phyloP scores from a whole-genome alignment of 345 rosid species.

The Conringia planisiliqua region DNA sequence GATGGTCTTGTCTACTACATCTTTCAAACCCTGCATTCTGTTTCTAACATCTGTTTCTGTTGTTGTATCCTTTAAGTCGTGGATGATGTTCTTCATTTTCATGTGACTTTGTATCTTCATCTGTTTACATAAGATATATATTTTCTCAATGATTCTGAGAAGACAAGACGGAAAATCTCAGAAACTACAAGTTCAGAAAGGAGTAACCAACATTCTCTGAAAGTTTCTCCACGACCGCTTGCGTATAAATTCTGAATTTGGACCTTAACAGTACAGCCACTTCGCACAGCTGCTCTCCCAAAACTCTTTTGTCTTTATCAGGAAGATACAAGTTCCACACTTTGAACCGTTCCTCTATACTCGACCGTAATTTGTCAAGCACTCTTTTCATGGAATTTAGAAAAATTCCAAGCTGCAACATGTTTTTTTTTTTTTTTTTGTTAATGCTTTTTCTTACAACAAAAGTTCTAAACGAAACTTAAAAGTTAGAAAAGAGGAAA shows the following conservation, averaged over 20 bases:
- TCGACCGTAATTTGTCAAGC: conserved; percentile 57
- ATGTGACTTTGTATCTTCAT: conserved; percentile 58
- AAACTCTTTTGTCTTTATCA: conserved; percentile 44
- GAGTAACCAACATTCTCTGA: conserved; percentile 65
- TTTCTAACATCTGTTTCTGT: conserved; percentile 57
- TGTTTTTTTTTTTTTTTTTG: too few species aligned
- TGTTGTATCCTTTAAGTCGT: conserved; percentile 62
- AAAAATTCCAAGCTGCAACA: conserved; percentile 67
- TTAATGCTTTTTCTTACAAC: not conserved
- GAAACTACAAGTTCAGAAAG: not conserved
- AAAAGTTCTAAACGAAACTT: not conserved
- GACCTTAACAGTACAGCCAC: conserved; percentile 76
- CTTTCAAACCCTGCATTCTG: conserved; percentile 74
- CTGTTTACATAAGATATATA: conserved; percentile 33
- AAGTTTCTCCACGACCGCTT: conserved; percentile 78
- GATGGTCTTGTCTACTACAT: conserved; percentile 52
- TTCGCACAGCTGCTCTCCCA: conserved; percentile 71
- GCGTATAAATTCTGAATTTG: conserved; percentile 60
- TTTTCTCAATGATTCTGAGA: not conserved
- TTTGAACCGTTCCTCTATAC: conserved; percentile 58
- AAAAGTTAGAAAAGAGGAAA: not conserved
- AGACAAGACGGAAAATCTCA: not conserved
- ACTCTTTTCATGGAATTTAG: conserved; percentile 82
- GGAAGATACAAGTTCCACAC: conserved; percentile 65
- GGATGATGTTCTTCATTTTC: conserved; percentile 72